A percentile compares a stretch with the other conserved stretches of the same genome.
Evolutionary conservation across 2,329 filamentous ascomycete genomes (phyloP).

Genomic region (Hypoxylon sp.): DNA sequence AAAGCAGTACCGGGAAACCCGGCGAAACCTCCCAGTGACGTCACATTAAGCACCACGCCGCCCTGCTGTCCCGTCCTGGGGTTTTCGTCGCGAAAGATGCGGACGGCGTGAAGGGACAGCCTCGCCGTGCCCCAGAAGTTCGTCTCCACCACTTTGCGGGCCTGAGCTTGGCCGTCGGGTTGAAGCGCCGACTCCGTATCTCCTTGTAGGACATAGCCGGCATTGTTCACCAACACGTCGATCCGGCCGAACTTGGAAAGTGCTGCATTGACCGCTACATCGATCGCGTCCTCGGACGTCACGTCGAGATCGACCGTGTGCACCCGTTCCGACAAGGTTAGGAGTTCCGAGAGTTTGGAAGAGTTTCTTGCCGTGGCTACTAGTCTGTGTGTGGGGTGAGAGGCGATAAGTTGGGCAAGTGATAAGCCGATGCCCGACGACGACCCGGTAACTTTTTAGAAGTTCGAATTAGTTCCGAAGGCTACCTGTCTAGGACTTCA

Average conservation of each 20-base stretch:
- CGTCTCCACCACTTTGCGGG: slow-evolving; percentile 51
- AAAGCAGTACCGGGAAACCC: slow-evolving; percentile 45
- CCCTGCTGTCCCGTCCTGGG: slow-evolving; percentile 43
- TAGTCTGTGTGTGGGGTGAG: slow-evolving; percentile 58
- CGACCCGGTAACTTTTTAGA: slow-evolving; percentile 62
- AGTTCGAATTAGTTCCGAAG: slow-evolving; percentile 32
- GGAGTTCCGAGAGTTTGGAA: slow-evolving; percentile 17
- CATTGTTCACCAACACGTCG: slow-evolving; percentile 37
- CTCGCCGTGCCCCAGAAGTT: slow-evolving; percentile 52
- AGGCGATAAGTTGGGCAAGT: slow-evolving; percentile 58
- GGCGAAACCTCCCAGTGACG: slow-evolving; percentile 42
- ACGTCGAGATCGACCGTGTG: slow-evolving; percentile 39
- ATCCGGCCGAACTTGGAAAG: slow-evolving; percentile 42
- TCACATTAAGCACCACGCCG: slow-evolving; percentile 45
- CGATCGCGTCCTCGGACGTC: slow-evolving; percentile 33
- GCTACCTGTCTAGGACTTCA: background rate
- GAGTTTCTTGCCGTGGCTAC: slow-evolving; percentile 61
- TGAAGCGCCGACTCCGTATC: slow-evolving; percentile 36
- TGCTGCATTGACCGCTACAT: slow-evolving; percentile 32
- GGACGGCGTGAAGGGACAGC: slow-evolving; percentile 50
- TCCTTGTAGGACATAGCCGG: slow-evolving; percentile 34
- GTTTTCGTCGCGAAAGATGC: slow-evolving; percentile 52
- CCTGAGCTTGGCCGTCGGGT: slow-evolving; percentile 35
- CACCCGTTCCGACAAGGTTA: slow-evolving; percentile 21
- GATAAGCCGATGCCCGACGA: slow-evolving; percentile 64